Evolutionary conservation across 208 protist species (phyloP).

Genomic region (Leishmania aethiopica): DNA sequence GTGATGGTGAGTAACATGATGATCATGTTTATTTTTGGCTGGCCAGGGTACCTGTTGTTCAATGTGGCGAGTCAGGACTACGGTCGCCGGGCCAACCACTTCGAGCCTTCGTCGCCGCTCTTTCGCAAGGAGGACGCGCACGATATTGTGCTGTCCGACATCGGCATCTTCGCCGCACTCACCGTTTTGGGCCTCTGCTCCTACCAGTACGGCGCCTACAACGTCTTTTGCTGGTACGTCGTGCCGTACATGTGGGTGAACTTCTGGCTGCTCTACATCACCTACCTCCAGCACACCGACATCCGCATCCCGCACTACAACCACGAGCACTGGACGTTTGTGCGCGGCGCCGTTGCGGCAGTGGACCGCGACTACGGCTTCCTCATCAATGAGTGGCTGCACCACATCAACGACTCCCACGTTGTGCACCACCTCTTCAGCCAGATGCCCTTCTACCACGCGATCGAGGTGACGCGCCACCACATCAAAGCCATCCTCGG

Average conservation of each 20-base stretch:
- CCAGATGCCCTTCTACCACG: conserved; percentile 94
- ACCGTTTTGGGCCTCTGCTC: conserved; percentile 39
- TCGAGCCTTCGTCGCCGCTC: conserved; percentile 80
- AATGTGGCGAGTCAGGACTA: conserved; percentile 84
- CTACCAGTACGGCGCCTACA: conserved; percentile 61
- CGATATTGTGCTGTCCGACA: conserved; percentile 75
- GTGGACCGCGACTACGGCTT: conserved; percentile 92
- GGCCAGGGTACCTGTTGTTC: conserved; percentile 87
- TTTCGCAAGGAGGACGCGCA: conserved; percentile 74
- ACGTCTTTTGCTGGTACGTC: conserved; percentile 78
- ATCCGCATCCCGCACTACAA: conserved; percentile 90
- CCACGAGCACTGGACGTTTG: conserved; percentile 93
- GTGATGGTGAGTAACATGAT: conserved; percentile 51
- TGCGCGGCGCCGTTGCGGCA: conserved; percentile 90
- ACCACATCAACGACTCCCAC: conserved; percentile 96
- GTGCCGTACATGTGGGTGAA: conserved; percentile 90
- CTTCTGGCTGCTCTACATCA: conserved; percentile 93
- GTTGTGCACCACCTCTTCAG: conserved; percentile 95
- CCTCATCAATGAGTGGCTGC: conserved; percentile 82
- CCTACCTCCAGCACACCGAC: conserved; percentile 95
- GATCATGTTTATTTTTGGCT: conserved; percentile 86
- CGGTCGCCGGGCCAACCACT: conserved; percentile 77
- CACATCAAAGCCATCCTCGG: conserved; percentile 77
- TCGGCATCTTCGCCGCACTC: conserved; percentile 67
- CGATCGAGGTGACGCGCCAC: conserved; percentile 81